Base-by-base conservation (phyloP, 495 filamentous ascomycete species). In the Podospora sp. region DNA sequence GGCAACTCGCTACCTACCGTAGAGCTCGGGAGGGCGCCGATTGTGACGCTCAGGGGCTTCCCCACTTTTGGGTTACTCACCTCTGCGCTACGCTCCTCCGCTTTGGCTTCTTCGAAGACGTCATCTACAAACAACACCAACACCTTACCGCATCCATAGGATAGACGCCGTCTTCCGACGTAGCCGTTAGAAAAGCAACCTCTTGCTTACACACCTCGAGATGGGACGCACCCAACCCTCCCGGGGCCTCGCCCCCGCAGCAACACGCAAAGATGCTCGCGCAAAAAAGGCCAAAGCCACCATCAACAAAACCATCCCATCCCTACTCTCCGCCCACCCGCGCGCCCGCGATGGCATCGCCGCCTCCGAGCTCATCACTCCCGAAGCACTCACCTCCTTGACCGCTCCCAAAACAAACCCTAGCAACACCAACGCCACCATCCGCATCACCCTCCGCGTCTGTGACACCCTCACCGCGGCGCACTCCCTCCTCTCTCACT, bases 241-340 rank as follows among this genome's bases (percentile, higher is more conserved):
- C 11, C 22, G 1, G 25, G 40, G 33, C 22, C 63, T 56, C 21
- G 51, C 51, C 21, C 63, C 63, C 21, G 27, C 22, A 0, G 51
- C 63, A 27, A 40, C 20, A 16, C 63, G 63, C 52, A 65, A 65
- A 57, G 75, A 78, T 12, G 77, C 76, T 16, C 81, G 86, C 16
- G 80, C 82, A 0, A 85, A 82, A 66, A 75, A 77, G 58, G 84
- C 86, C 20, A 80, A 80, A 50, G 74, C 80, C 14, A 84, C 84
- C 27, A 73, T 85, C 66, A 83, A 85, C 69, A 83, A 81, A 58
- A 77, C 73, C 58, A 78, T 87, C 24, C 86, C 86, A 7, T 76
- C 82, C 8, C 63, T 87, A 12, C 68, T 88, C 0, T 73, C 77
- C 6, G 73, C 78, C 1, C 79, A 83, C 69, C 71, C 80, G 25